Percentiles rank a stretch among this genome's conserved stretches.
Evolutionary conservation across 2,329 filamentous ascomycete genomes (phyloP).

Genomic region (Coniosporium tulheliwenetii): DNA sequence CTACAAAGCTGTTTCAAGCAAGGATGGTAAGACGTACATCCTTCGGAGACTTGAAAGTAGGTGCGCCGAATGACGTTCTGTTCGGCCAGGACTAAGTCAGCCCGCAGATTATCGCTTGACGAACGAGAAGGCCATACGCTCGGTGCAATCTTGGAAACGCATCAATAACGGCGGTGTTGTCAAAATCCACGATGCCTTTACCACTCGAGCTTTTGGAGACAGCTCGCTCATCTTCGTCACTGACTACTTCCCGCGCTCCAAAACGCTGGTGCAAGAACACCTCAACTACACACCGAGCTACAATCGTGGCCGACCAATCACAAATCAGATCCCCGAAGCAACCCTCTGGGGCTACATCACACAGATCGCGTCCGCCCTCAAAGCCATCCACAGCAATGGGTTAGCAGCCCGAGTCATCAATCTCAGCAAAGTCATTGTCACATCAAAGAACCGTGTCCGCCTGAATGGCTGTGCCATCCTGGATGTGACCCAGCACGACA

Average conservation of each 20-base stretch:
- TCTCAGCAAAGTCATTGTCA: conserved; percentile 75
- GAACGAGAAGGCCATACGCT: conserved; percentile 75
- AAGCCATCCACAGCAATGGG: conserved; percentile 65
- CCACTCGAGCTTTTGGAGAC: conserved; percentile 81
- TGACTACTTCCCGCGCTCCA: conserved; percentile 82
- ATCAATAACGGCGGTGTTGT: conserved; percentile 72
- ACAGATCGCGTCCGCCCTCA: conserved; percentile 78
- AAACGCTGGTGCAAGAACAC: conserved; percentile 76
- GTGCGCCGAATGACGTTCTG: conserved; percentile 1
- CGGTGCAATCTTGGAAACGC: conserved; percentile 78
- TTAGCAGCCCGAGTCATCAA: conserved; percentile 79
- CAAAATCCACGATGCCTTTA: conserved; percentile 81
- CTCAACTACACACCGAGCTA: conserved; percentile 28
- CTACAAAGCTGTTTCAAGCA: conserved; percentile 82
- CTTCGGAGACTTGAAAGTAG: conserved; percentile 66
- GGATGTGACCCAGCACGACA: conserved; percentile 76
- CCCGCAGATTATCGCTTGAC: conserved; percentile 61
- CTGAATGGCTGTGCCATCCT: conserved; percentile 78
- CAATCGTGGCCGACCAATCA: conserved; percentile 1
- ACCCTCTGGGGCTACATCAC: conserved; percentile 84
- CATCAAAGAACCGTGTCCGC: conserved; percentile 77
- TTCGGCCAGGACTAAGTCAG: neutral
- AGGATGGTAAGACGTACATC: conserved; percentile 79
- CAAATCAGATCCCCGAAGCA: conserved; percentile 46
- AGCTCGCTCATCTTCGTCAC: conserved; percentile 89